Evolutionary conservation across 1,284 basidiomycete species (phyloP).

Genomic region (Phellopilus nigrolimitatus): DNA sequence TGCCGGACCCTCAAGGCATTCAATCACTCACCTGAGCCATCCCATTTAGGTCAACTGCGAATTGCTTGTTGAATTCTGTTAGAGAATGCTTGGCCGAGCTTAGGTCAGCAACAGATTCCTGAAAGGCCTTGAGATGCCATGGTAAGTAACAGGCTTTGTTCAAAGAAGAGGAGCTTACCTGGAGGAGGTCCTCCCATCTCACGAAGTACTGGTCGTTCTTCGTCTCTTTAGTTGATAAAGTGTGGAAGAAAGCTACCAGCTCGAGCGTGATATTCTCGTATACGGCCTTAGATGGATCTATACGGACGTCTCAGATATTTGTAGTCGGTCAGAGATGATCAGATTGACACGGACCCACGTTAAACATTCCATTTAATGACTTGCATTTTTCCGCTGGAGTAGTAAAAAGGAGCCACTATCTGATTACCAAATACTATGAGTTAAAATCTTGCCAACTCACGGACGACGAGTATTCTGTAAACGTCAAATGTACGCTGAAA

Average conservation of each 20-base stretch:
- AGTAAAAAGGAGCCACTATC: not conserved
- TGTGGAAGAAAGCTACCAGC: not conserved
- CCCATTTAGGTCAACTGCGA: not conserved
- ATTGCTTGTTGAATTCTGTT: not conserved
- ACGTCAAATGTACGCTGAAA: constrained; percentile 12
- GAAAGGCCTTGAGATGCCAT: constrained; percentile 2
- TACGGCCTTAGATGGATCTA: constrained; percentile 7
- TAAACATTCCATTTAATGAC: constrained; percentile 14
- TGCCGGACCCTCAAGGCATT: too few relatives aligned
- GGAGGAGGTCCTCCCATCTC: constrained; percentile 5
- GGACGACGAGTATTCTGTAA: constrained; percentile 12
- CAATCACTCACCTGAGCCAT: constrained; percentile 4
- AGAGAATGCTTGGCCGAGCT: constrained; percentile 1
- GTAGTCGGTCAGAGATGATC: not conserved
- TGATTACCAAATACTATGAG: too few relatives aligned
- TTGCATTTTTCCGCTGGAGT: constrained; percentile 12
- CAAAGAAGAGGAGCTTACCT: not conserved
- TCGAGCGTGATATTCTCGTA: constrained; percentile 9
- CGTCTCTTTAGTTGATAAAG: constrained; percentile 6
- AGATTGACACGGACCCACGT: constrained; percentile 3
- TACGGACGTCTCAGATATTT: not conserved
- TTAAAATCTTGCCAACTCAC: too few relatives aligned
- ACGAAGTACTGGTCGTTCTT: not conserved
- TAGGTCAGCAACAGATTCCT: not conserved
- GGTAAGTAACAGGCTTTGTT: too few relatives aligned